phyloP scores from a whole-genome alignment of 2,329 filamentous ascomycete genomes.

The Polytolypa hystricis region DNA sequence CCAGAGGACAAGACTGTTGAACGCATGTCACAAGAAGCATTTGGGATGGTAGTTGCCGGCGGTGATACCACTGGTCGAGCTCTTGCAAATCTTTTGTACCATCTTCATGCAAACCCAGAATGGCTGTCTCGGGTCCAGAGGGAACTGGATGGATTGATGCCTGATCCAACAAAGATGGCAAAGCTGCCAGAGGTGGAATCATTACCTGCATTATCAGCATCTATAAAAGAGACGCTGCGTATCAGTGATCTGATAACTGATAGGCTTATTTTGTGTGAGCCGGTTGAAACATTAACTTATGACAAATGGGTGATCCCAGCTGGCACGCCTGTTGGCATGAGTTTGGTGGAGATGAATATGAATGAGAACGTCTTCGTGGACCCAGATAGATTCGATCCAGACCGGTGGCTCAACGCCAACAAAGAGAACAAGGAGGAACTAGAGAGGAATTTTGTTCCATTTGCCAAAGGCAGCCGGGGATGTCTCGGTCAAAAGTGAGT shows the following conservation, averaged over 20 bases:
- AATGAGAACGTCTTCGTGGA: no score
- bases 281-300: slow-evolving; percentile 1
- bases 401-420: no score
- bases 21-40: background rate
- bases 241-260: slow-evolving; percentile 5
- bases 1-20: slow-evolving; percentile 1
- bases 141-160: background rate
- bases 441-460: no score
- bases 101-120: slow-evolving; percentile 4
- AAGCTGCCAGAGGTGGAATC: slow-evolving; percentile 1
- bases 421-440: no score
- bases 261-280: slow-evolving; percentile 2
- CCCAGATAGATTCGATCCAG: no score
- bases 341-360: no score
- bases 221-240: slow-evolving; percentile 2
- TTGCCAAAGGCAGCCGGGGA: no score
- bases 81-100: background rate
- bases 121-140: background rate
- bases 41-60: slow-evolving; percentile 1
- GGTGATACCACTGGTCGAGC: background rate
- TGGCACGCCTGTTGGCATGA: background rate
- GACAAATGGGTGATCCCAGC: slow-evolving; percentile 1
- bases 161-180: slow-evolving; percentile 1
- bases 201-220: background rate
- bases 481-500: no score